Evolutionary conservation across 257 asterid species (phyloP).

Genomic region (Striga asiatica): DNA sequence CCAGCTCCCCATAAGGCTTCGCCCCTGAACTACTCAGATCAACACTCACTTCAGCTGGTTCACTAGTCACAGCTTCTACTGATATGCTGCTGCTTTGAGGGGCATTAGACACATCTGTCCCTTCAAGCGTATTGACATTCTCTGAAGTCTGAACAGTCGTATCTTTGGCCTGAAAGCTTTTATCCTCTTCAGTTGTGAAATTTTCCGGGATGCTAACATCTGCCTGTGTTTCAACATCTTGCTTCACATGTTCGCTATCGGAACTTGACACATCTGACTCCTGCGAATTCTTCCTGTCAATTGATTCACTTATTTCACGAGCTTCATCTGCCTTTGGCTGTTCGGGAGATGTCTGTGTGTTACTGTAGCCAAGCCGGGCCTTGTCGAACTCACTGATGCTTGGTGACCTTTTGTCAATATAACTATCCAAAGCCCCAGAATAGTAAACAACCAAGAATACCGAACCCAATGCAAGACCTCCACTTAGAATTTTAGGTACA

Average conservation of each 20-base stretch:
- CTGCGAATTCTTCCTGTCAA: slow-evolving; percentile 18
- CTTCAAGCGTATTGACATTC: slow-evolving; percentile 25
- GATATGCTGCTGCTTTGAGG: slow-evolving; percentile 24
- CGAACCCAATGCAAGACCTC: slow-evolving; percentile 66
- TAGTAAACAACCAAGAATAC: slow-evolving; percentile 57
- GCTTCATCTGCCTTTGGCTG: slow-evolving; percentile 21
- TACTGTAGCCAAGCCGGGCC: slow-evolving; percentile 14
- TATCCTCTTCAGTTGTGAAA: slow-evolving; percentile 28
- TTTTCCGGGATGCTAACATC: slow-evolving; percentile 29
- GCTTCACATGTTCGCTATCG: slow-evolving; percentile 24
- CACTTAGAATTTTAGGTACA: slow-evolving; percentile 43
- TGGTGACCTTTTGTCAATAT: slow-evolving; percentile 40
- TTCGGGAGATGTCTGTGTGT: slow-evolving; percentile 21
- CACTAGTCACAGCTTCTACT: slow-evolving; percentile 34
- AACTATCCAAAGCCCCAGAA: slow-evolving; percentile 51
- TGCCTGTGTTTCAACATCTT: slow-evolving; percentile 31
- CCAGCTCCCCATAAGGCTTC: slow-evolving; percentile 30
- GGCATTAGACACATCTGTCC: slow-evolving; percentile 25
- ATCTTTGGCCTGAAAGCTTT: slow-evolving; percentile 29
- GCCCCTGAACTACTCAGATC: slow-evolving; percentile 30
- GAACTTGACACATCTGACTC: slow-evolving; percentile 27
- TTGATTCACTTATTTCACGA: slow-evolving; percentile 20
- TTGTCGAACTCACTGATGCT: slow-evolving; percentile 26
- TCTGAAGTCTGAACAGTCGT: slow-evolving; percentile 19
- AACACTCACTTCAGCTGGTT: slow-evolving; percentile 35